Evolutionary conservation across 2,329 filamentous ascomycete genomes (phyloP), one percentile per base, ranked within the genome.

Genomic region (Amesomyces nigricolor): DNA sequence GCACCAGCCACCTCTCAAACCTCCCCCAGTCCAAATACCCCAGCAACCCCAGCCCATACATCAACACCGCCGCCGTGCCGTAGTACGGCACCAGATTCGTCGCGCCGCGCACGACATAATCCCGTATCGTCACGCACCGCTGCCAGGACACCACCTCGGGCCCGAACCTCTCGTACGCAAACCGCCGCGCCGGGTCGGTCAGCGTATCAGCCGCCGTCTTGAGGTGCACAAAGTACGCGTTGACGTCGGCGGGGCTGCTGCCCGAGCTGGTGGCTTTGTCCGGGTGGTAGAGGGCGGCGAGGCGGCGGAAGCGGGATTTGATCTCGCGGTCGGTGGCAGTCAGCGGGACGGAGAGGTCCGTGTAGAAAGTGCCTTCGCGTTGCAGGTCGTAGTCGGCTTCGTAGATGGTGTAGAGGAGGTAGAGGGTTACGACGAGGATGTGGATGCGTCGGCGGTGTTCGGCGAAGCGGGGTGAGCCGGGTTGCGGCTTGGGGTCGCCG

Each of bases 391-490:
- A 84, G 77, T 95, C 89, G 65, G 90, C 87, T 73, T 97, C 92
- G 74, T 91, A 94, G 65, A 97, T 83, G 46, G 91, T 96, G 77
- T 96, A 96, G 61, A 87, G 73, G 38, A 97, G 88, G 74, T 97
- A 99, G 58, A 82, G 74, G 47, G 86, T 77, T 49, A 97, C 86
- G 65, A 97, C 89, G 63, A 86, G 76, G 67, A 92, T 86, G 69
- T 94, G 85, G 68, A 96, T 92, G 64, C 84, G 82, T 56, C 88
- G 87, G 58, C 90, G 86, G 74, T 97, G 89, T 55, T 80, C 78
- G 60, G 79, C 77, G 69, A 82, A 89, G 62, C 84, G 84, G 2
- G 83, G 78, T n/a, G 80, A 77, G 70, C 88, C 82, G 37, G 87
- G 82, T 56, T 73, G 81, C 1, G 87, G 92, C 57, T 87, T 88